Base-by-base conservation (phyloP, 2,329 filamentous ascomycete species). In the Colletotrichum eleusines region DNA sequence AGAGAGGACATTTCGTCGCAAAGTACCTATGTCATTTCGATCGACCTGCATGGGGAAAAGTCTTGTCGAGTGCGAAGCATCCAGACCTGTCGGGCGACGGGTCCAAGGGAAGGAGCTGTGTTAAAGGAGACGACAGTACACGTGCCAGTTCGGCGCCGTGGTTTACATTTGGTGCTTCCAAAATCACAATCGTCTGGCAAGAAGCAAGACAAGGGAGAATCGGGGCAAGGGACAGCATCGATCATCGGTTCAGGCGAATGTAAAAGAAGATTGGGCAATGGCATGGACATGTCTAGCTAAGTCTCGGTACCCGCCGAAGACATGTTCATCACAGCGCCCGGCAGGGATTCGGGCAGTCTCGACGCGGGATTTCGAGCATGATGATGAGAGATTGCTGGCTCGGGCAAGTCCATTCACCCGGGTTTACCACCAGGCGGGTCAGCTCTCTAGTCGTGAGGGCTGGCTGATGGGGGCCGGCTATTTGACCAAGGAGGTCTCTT, bases 401-500 rank as follows among this genome's bases (percentile, higher is more conserved):
- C 23, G 42, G 28, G 3, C 14, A 65, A 62, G 54, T 16, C 42
- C 55, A 46, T 53, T 38, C 9, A 14, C n/a, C 35, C 42, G 40
- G 61, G n/a, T 46, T 46, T 33, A 57, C n/a, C 26, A 8, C 26
- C 5, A 4, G 8, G 26, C 35, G 61, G 61, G 23, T n/a, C n/a
- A 23, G 20, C 38, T 42, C 23, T 40, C 23, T 44, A 4, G 11
- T 31, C 9, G 23, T 14, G 20, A 23, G 23, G 20, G 38, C 20
- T 38, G 42, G 44, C 31, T 40, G 26, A 7, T n/a, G 33, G 42
- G 57, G 63, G 57, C 50, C 68, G 68, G 53, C 58, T 59, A 63
- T 59, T 68, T 38, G 64, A 63, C 58, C 53, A 48, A 68, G 68
- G 58, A 71, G 64, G 68, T 68, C 23, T 71, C 20, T 48, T 38